phyloP scores from a whole-genome alignment of 139 green algal genomes.

The Chlorella sp. region DNA sequence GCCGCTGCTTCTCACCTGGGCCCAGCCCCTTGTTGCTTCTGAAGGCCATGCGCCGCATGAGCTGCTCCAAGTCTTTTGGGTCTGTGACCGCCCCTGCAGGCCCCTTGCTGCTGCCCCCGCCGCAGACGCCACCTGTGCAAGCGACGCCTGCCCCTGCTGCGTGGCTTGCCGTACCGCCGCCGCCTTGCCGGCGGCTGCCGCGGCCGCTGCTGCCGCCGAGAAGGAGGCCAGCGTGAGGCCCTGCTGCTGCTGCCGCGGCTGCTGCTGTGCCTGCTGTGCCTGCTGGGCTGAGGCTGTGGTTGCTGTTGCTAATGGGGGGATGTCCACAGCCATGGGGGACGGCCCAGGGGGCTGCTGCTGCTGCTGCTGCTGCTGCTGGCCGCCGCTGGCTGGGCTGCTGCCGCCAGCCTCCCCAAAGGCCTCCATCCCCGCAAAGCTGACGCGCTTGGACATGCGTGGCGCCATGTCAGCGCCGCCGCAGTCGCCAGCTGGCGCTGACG shows the following conservation, averaged over 20 bases:
- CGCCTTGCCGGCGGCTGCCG: not conserved
- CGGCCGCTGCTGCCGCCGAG: not conserved
- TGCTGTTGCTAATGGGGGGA: not conserved
- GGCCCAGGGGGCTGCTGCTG: not conserved
- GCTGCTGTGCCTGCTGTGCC: not conserved
- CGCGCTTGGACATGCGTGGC: not conserved
- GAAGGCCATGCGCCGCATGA: slow-evolving; percentile 54
- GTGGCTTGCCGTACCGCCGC: not conserved
- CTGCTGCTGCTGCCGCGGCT: not conserved
- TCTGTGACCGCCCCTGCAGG: slow-evolving; percentile 8
- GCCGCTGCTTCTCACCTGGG: slow-evolving; percentile 28
- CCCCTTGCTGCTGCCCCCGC: not conserved
- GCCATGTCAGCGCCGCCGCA: not conserved
- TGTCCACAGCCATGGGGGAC: not conserved
- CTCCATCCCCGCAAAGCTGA: slow-evolving; percentile 10
- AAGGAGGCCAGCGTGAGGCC: not conserved
- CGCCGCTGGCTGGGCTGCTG: not conserved
- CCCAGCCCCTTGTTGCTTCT: slow-evolving; percentile 37
- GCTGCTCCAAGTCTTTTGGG: slow-evolving; percentile 33
- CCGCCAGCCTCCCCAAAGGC: not conserved
- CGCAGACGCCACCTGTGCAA: not conserved
- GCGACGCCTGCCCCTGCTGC: not conserved
- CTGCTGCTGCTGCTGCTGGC: not conserved
- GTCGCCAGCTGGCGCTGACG: not conserved
- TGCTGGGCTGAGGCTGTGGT: not conserved